Conservation (phyloP, 2,329 filamentous ascomycete species). For the Arthrobotrys conoides region DNA sequence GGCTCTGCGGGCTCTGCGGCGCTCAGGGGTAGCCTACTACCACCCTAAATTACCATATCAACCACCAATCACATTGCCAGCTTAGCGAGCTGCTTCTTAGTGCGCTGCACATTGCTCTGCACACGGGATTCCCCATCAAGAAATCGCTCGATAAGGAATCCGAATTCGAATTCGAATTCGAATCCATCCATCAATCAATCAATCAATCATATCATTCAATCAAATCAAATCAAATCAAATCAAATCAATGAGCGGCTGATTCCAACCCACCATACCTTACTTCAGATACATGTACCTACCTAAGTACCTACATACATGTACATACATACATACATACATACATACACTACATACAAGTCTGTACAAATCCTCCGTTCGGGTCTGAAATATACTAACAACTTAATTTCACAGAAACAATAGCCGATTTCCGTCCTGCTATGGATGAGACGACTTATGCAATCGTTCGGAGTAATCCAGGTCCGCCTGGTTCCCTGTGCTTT, state of each 20-base stretch:
- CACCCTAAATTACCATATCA: slow-evolving; percentile 1
- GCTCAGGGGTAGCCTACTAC: slow-evolving; percentile 9
- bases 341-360: too few relatives aligned
- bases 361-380: slow-evolving; percentile 2
- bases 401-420: slow-evolving; percentile 41
- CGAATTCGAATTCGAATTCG: too few relatives aligned
- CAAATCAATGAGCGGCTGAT: slow-evolving; percentile 47
- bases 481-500: slow-evolving; percentile 31
- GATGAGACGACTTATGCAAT: slow-evolving; percentile 17
- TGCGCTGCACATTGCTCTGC: neutral
- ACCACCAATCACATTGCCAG: slow-evolving; percentile 37
- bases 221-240: slow-evolving; percentile 1
- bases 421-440: slow-evolving; percentile 33
- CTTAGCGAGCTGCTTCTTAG: slow-evolving; percentile 36
- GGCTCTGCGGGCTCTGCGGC: slow-evolving; percentile 25
- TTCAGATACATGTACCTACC: too few relatives aligned
- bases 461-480: slow-evolving; percentile 57
- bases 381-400: slow-evolving; percentile 4
- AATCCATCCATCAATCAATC: too few relatives aligned
- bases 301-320: neutral
- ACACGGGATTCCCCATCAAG: slow-evolving; percentile 58
- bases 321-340: slow-evolving; percentile 4
- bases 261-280: too few relatives aligned
- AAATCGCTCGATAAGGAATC: slow-evolving; percentile 58
- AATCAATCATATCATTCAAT: too few relatives aligned